Percentiles rank a stretch among this genome's conserved stretches.
phyloP scores from a whole-genome alignment of 2,329 filamentous ascomycete genomes.

The Aspergillus calidoustus region DNA sequence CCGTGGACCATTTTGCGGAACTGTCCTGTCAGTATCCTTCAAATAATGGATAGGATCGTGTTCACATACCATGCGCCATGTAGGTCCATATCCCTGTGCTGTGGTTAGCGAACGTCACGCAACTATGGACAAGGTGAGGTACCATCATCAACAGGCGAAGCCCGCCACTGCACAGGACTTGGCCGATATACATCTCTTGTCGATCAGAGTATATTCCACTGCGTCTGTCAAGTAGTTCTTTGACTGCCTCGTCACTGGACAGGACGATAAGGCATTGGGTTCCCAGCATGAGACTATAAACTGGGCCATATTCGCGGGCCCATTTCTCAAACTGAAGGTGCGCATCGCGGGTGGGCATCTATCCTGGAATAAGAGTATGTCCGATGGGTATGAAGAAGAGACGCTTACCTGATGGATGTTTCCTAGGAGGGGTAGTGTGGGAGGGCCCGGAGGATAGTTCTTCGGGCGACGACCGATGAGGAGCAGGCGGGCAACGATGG shows the following conservation, averaged over 20 bases:
- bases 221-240: constrained; percentile 58
- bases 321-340: constrained; percentile 35
- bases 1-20: constrained; percentile 47
- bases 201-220: constrained; percentile 57
- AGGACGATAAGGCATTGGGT: constrained; percentile 55
- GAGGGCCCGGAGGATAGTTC: constrained; percentile 5
- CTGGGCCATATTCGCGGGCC: constrained; percentile 57
- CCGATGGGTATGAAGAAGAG: not conserved
- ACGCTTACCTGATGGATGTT: not conserved
- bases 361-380: not conserved
- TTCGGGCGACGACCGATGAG: not conserved
- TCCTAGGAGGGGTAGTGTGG: constrained; percentile 1
- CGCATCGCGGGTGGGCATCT: not conserved
- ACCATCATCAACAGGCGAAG: constrained; percentile 40
- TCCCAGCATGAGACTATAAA: constrained; percentile 58
- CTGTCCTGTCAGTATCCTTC: not conserved
- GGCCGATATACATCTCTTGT: constrained; percentile 52
- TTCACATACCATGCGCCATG: not conserved
- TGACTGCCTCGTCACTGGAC: constrained; percentile 51
- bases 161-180: constrained; percentile 35
- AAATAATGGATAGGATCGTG: not conserved
- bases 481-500: not conserved
- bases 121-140: not conserved
- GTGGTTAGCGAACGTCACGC: not conserved
- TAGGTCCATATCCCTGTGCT: not conserved